These are phyloP conservation scores for Angophora floribunda DNA, from an alignment of 345 rosid genomes.

Conservation along the genomic window DNA sequence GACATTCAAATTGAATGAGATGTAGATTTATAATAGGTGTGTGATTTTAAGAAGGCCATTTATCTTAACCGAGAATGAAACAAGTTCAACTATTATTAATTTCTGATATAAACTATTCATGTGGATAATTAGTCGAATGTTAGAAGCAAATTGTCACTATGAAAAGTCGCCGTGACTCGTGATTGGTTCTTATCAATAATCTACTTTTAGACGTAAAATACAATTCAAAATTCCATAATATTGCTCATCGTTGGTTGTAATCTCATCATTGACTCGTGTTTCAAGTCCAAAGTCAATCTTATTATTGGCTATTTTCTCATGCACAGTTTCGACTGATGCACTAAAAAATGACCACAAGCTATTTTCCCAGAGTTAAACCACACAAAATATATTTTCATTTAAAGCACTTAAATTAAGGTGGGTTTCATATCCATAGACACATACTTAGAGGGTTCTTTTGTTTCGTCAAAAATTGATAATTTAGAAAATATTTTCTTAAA, in stretches of 20 bases:
- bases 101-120: neutral
- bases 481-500: neutral
- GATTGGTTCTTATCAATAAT: too few relatives aligned
- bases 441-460: too few relatives aligned
- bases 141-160: too few relatives aligned
- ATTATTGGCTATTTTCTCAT: neutral
- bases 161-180: too few relatives aligned
- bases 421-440: neutral
- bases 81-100: neutral
- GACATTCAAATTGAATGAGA: neutral
- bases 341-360: neutral
- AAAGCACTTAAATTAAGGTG: neutral
- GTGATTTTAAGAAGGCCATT: neutral
- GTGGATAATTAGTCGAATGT: too few relatives aligned
- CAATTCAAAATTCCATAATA: too few relatives aligned
- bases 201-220: too few relatives aligned
- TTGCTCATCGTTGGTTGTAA: too few relatives aligned
- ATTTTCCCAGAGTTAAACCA: neutral
- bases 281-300: neutral
- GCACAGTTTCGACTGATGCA: neutral
- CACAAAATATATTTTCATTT: neutral
- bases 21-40: neutral
- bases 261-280: neutral
- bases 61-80: neutral
- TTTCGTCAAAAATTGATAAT: neutral